Evolutionary conservation across 73 alveolate genomes (phyloP).

Genomic region (Paramecium sexaurelia): DNA sequence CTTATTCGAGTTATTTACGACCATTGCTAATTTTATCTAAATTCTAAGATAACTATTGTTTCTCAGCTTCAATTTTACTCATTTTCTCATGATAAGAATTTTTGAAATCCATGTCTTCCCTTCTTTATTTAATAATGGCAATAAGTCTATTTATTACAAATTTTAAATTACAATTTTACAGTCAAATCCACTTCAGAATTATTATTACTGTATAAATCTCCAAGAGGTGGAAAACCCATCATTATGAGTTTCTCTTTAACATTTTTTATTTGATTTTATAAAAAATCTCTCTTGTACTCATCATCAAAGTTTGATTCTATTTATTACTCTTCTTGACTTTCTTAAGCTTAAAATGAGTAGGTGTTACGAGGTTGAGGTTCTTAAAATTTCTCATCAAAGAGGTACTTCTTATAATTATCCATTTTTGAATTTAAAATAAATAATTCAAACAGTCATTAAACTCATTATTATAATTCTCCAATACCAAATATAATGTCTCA

Average conservation of each 20-base stretch:
- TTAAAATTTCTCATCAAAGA: conserved; percentile 33
- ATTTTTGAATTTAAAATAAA: not conserved
- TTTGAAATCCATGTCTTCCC: not conserved
- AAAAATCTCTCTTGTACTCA: not conserved
- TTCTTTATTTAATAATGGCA: not conserved
- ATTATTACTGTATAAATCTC: conserved; percentile 40
- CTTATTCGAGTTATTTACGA: not conserved
- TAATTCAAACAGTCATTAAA: not conserved
- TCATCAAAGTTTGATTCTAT: conserved; percentile 29
- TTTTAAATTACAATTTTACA: not conserved
- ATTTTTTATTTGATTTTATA: not conserved
- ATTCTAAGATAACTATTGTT: not conserved
- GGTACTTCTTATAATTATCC: conserved; percentile 29
- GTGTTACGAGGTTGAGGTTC: not conserved
- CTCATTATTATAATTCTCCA: no score
- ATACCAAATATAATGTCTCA: no score
- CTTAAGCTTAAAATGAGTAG: not conserved
- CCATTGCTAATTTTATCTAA: not conserved
- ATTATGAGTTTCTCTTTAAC: not conserved
- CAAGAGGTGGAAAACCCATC: conserved; percentile 44
- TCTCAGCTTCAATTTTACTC: not conserved
- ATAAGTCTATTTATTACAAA: not conserved
- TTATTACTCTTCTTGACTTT: not conserved
- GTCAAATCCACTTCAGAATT: conserved; percentile 1
- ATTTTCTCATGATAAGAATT: conserved; percentile 4